These are phyloP conservation scores for Hypomyces perniciosus DNA, from an alignment of 2,329 filamentous ascomycete species.

Conservation along the genomic window DNA sequence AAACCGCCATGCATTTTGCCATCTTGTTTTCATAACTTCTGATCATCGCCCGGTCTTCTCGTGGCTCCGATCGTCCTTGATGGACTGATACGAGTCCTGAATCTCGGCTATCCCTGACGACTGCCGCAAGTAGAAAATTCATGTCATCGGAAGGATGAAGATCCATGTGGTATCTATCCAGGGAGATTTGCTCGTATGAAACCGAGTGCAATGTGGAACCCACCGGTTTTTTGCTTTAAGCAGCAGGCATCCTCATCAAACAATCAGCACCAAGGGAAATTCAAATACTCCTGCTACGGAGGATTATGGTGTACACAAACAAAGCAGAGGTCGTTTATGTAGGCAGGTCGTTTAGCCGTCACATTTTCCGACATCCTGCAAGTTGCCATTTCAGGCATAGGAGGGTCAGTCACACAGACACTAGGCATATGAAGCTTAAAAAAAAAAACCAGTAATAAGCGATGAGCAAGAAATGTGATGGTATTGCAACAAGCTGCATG, in stretches of 20 bases:
- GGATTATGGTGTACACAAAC: not conserved
- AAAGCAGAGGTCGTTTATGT: not conserved
- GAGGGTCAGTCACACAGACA: not conserved
- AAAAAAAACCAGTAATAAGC: too few relatives aligned
- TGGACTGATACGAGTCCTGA: not conserved
- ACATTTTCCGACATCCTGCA: not conserved
- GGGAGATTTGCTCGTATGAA: not conserved
- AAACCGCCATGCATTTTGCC: not conserved
- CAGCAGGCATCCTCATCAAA: too few relatives aligned
- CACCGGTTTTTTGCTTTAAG: too few relatives aligned
- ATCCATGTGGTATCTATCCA: not conserved
- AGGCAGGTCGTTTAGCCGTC: not conserved
- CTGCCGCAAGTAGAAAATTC: not conserved
- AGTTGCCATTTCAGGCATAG: not conserved
- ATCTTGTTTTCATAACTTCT: not conserved
- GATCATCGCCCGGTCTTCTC: not conserved
- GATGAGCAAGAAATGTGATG: too few relatives aligned
- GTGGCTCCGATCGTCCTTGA: too few relatives aligned
- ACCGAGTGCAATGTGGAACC: too few relatives aligned
- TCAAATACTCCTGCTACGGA: not conserved
- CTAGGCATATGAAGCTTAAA: not conserved
- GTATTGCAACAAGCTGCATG: too few relatives aligned
- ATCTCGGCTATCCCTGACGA: not conserved
- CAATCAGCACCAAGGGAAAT: not conserved
- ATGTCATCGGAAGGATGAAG: not conserved